These are phyloP conservation scores for Euphorbia tirucalli DNA, from an alignment of 345 rosid genomes.

Conservation along the genomic window DNA sequence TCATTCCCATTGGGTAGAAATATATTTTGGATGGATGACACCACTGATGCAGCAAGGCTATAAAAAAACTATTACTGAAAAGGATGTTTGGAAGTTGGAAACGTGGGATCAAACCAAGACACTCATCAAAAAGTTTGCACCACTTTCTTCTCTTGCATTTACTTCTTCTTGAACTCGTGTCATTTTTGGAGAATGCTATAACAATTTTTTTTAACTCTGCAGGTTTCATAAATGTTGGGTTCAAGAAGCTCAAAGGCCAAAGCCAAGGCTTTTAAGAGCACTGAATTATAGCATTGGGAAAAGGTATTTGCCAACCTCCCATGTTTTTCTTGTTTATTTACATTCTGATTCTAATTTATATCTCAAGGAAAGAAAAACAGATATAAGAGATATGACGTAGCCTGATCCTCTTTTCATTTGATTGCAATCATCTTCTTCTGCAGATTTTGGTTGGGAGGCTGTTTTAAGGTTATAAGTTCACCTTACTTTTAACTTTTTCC, in stretches of 20 bases:
- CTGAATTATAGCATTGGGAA: slow-evolving; percentile 75
- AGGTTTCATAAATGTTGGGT: slow-evolving; percentile 88
- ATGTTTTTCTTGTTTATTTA: neutral
- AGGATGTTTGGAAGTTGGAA: slow-evolving; percentile 93
- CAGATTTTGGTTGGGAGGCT: slow-evolving; percentile 92
- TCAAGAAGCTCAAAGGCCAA: slow-evolving; percentile 62
- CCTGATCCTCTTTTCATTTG: too few relatives aligned
- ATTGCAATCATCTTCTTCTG: slow-evolving; percentile 16
- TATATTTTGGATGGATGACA: slow-evolving; percentile 75
- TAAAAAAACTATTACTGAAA: slow-evolving; percentile 78
- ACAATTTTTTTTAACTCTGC: slow-evolving; percentile 14
- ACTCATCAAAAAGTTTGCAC: slow-evolving; percentile 33
- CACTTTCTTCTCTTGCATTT: slow-evolving; percentile 1
- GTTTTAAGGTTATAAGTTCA: slow-evolving; percentile 63
- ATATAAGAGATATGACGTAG: too few relatives aligned
- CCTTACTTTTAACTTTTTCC: neutral
- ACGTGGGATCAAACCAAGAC: slow-evolving; percentile 92
- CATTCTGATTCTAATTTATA: neutral
- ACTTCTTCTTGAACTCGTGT: slow-evolving; percentile 6
- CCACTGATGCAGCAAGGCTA: slow-evolving; percentile 87
- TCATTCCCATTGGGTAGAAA: slow-evolving; percentile 5
- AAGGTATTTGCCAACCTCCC: slow-evolving; percentile 43
- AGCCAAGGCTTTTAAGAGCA: slow-evolving; percentile 89
- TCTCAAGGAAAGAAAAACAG: too few relatives aligned
- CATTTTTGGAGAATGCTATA: neutral